Evolutionary conservation across 495 filamentous ascomycete genomes (phyloP).

Genomic region (Podospora sp.): DNA sequence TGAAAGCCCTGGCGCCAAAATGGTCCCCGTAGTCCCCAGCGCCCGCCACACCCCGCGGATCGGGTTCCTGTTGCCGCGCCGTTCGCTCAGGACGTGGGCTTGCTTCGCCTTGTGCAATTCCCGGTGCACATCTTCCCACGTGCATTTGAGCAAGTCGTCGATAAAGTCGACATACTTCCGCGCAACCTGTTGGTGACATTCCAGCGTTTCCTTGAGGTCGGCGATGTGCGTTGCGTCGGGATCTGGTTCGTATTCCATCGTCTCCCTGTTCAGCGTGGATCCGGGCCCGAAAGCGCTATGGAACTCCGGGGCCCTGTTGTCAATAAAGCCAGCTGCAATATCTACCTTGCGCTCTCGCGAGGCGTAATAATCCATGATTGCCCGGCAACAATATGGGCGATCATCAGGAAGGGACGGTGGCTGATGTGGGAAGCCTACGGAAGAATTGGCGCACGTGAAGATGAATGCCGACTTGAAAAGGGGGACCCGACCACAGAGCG

Average conservation of each 20-base stretch:
- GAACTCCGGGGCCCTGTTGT: constrained; percentile 16
- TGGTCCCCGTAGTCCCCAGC: constrained; percentile 10
- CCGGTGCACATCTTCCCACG: constrained; percentile 24
- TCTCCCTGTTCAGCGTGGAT: constrained; percentile 19
- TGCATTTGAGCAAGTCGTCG: constrained; percentile 21
- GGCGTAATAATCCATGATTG: not conserved
- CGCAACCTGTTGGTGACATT: constrained; percentile 15
- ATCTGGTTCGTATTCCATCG: constrained; percentile 21
- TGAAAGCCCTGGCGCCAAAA: constrained; percentile 17
- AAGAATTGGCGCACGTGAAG: not conserved
- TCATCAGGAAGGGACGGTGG: not conserved
- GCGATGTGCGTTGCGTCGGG: constrained; percentile 2
- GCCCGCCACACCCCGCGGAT: constrained; percentile 17
- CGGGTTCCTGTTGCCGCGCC: constrained; percentile 19
- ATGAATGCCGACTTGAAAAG: not conserved
- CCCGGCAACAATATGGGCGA: not conserved
- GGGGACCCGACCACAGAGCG: not conserved
- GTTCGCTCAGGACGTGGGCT: constrained; percentile 19
- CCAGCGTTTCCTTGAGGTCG: constrained; percentile 24
- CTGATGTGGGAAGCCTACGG: not conserved
- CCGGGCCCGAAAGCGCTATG: constrained; percentile 20
- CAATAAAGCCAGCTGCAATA: constrained; percentile 20
- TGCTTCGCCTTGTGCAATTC: constrained; percentile 26
- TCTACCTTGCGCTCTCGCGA: not conserved
- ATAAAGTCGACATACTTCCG: constrained; percentile 22